phyloP scores from a whole-genome alignment of 805 yeast genomes.

The Priceomyces fermenticarens region DNA sequence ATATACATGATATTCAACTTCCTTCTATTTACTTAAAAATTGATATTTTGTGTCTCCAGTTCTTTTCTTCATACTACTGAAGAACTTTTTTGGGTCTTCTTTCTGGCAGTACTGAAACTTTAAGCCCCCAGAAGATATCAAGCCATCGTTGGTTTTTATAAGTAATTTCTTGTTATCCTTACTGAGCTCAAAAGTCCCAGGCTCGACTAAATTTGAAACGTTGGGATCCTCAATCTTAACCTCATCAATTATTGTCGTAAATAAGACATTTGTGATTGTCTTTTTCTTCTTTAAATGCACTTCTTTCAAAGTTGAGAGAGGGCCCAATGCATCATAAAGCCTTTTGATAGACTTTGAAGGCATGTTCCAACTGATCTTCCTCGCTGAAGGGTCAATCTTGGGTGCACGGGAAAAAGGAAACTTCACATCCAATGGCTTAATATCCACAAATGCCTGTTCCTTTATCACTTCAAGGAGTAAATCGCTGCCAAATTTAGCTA shows the following conservation, averaged over 20 bases:
- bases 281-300: constrained; percentile 33
- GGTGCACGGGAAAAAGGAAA: constrained; percentile 53
- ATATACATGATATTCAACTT: constrained; percentile 1
- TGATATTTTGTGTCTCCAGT: constrained; percentile 25
- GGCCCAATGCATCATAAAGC: constrained; percentile 52
- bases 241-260: constrained; percentile 50
- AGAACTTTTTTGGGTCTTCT: constrained; percentile 47
- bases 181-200: constrained; percentile 22
- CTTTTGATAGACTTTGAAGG: constrained; percentile 39
- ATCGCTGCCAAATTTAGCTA: constrained; percentile 63
- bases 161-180: constrained; percentile 19
- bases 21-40: no score
- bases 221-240: constrained; percentile 14
- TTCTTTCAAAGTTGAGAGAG: constrained; percentile 44
- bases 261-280: constrained; percentile 22
- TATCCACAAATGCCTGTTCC: constrained; percentile 22
- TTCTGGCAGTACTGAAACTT: constrained; percentile 55
- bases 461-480: constrained; percentile 47
- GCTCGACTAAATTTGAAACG: constrained; percentile 4
- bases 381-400: constrained; percentile 45
- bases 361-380: constrained; percentile 48
- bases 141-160: constrained; percentile 45
- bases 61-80: constrained; percentile 43
- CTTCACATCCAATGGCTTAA: constrained; percentile 15
- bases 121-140: constrained; percentile 31